Evolutionary conservation across 2,329 filamentous ascomycete species (phyloP).

Genomic region (Trichophyton benhamiae): DNA sequence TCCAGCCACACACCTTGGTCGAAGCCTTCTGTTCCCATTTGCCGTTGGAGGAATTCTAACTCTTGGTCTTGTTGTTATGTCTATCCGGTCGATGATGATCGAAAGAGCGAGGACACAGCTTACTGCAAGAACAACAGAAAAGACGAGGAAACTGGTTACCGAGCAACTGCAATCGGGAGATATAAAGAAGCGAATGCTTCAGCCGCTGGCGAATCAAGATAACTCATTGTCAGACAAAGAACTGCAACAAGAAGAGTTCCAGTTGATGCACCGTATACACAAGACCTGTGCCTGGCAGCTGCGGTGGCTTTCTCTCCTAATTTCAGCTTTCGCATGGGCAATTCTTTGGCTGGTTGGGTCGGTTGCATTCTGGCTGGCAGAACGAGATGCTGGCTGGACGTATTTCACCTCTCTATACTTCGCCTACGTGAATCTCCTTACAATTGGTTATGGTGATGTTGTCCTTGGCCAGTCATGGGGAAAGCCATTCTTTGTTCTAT

Average conservation of each 20-base stretch:
- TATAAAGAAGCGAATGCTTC: constrained; percentile 7
- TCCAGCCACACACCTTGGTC: constrained; percentile 24
- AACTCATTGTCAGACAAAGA: constrained; percentile 16
- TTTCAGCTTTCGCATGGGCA: constrained; percentile 29
- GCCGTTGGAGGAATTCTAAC: constrained; percentile 27
- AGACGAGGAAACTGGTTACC: constrained; percentile 22
- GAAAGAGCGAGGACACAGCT: constrained; percentile 29
- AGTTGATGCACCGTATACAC: constrained; percentile 37
- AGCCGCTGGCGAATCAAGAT: background rate
- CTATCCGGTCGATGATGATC: constrained; percentile 27
- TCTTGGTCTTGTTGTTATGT: constrained; percentile 25
- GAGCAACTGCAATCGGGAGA: constrained; percentile 16
- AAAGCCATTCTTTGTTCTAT: constrained; percentile 30
- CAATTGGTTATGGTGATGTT: constrained; percentile 31
- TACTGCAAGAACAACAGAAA: constrained; percentile 24
- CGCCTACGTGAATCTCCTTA: constrained; percentile 27
- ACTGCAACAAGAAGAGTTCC: constrained; percentile 27
- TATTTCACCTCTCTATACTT: constrained; percentile 31
- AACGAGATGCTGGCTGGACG: constrained; percentile 22
- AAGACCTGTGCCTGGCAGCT: constrained; percentile 29
- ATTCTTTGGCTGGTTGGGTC: constrained; percentile 34
- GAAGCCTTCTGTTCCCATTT: constrained; percentile 25
- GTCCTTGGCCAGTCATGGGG: constrained; percentile 24
- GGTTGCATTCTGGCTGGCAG: constrained; percentile 26
- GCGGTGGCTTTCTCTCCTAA: constrained; percentile 30